These are phyloP conservation scores for Fremontodendron californicum DNA, from an alignment of 345 rosid genomes.

Conservation along the genomic window DNA sequence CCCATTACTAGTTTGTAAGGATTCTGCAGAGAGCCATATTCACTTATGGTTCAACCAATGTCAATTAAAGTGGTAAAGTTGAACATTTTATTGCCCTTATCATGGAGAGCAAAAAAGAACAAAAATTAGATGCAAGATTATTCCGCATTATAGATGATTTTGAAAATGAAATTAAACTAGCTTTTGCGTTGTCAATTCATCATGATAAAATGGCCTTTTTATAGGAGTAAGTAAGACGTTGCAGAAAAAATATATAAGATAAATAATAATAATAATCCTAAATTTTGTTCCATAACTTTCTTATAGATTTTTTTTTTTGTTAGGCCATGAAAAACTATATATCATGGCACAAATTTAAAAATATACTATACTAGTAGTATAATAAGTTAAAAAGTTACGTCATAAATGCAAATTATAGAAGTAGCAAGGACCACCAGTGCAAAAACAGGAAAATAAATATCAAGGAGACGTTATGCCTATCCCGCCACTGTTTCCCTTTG, in stretches of 20 bases:
- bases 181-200: slow-evolving; percentile 6
- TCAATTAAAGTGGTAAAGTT: background rate
- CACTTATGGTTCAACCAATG: background rate
- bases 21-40: no score
- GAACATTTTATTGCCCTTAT: background rate
- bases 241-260: no score
- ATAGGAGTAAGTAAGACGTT: background rate
- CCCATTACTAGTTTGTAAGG: background rate
- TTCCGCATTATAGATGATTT: background rate
- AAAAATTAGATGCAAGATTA: slow-evolving; percentile 7
- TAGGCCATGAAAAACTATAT: no score
- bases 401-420: background rate
- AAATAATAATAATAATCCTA: no score
- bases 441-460: slow-evolving; percentile 2
- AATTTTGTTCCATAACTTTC: no score
- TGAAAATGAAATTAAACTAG: background rate
- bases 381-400: no score
- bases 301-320: no score
- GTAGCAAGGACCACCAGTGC: background rate
- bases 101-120: background rate
- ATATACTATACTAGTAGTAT: no score
- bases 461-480: slow-evolving; percentile 19
- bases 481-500: slow-evolving; percentile 8
- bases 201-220: background rate
- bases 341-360: no score